Conservation (phyloP, 352 stramenopile species). For the Phytophthora citricola region DNA sequence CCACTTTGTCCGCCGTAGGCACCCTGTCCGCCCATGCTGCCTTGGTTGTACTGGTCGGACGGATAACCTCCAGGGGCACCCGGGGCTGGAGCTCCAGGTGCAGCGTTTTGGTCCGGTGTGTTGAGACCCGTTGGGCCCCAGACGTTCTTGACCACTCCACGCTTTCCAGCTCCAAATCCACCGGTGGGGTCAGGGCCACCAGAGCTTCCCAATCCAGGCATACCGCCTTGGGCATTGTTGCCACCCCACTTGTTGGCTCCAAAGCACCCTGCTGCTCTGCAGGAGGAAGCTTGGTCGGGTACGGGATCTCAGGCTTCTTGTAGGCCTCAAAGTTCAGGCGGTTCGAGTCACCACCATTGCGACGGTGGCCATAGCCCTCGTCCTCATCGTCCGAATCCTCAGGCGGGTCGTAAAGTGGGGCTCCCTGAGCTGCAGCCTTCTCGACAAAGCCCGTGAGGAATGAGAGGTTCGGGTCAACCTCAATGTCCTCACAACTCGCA, state of each 20-base stretch:
- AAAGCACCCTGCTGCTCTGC: conserved; percentile 55
- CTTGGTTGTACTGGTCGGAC: conserved; percentile 49
- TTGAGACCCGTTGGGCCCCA: conserved; percentile 87
- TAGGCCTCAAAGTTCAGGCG: conserved; percentile 90
- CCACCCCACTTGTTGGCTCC: conserved; percentile 70
- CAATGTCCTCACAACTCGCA: conserved; percentile 94
- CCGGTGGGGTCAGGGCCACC: conserved; percentile 42
- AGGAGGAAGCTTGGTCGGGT: conserved; percentile 76
- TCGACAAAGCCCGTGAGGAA: conserved; percentile 97
- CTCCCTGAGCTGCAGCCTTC: conserved; percentile 91
- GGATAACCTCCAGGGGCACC: conserved; percentile 41
- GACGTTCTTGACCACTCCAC: conserved; percentile 81
- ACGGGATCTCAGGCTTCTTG: conserved; percentile 91
- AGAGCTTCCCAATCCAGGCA: conserved; percentile 35
- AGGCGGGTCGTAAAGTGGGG: conserved; percentile 94
- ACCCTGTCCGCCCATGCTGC: conserved; percentile 24
- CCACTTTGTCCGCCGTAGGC: conserved; percentile 42
- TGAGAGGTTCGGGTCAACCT: conserved; percentile 95
- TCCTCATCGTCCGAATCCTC: conserved; percentile 96
- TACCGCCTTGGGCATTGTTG: conserved; percentile 39
- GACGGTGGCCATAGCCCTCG: conserved; percentile 81
- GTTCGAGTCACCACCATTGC: conserved; percentile 55
- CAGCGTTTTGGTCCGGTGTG: conserved; percentile 47
- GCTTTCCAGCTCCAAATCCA: conserved; percentile 55
- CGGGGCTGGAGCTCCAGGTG: conserved; percentile 10